These are phyloP conservation scores for Saccharum officinarum DNA, from an alignment of 176 grass and related monocot species.

Conservation along the genomic window DNA sequence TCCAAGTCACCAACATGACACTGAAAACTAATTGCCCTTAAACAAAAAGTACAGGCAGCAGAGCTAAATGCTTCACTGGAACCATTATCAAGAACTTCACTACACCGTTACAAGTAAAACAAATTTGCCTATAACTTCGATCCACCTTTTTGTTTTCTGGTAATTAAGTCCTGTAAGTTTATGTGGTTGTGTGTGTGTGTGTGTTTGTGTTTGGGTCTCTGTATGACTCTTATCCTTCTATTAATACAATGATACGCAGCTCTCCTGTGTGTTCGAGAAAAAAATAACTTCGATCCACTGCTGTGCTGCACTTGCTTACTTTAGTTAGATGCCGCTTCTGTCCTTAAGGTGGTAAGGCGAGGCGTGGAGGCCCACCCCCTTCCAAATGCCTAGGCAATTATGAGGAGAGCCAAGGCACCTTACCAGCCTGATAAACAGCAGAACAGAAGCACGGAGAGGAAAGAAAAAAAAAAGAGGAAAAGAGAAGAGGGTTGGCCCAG, in stretches of 20 bases:
- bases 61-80: background rate
- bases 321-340: background rate
- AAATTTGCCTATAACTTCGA: background rate
- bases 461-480: background rate
- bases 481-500: too few relatives aligned
- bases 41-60: background rate
- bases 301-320: background rate
- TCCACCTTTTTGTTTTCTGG: too few relatives aligned
- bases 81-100: background rate
- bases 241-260: too few relatives aligned
- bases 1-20: slow-evolving; percentile 17
- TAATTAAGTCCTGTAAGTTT: too few relatives aligned
- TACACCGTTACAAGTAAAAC: background rate
- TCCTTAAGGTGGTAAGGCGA: background rate
- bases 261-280: too few relatives aligned
- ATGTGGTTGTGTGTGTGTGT: too few relatives aligned
- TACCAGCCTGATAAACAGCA: background rate
- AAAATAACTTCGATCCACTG: too few relatives aligned
- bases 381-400: background rate
- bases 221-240: too few relatives aligned
- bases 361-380: background rate
- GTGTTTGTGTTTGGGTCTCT: too few relatives aligned
- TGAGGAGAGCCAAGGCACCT: background rate
- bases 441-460: background rate
- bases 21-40: background rate